Percentiles rank a stretch among this genome's conserved stretches.
Evolutionary conservation across 495 filamentous ascomycete species (phyloP).

Genomic region (Hyaloscypha variabilis): DNA sequence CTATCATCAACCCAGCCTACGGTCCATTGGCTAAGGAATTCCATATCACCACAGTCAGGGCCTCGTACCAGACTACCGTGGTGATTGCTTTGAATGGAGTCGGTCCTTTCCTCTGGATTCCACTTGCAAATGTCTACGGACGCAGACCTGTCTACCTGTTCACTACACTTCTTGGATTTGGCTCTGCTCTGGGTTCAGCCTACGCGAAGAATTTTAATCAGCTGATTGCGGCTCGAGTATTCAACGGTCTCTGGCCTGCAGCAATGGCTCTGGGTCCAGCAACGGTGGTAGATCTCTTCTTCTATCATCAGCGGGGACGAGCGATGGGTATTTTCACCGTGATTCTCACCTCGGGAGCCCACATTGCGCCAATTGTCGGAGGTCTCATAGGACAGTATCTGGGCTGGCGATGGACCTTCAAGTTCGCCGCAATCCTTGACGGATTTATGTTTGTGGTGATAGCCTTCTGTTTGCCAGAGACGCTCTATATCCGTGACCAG

Average conservation of each 20-base stretch:
- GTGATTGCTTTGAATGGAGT: slow-evolving; percentile 1
- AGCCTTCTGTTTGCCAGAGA: slow-evolving; percentile 1
- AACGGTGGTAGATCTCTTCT: slow-evolving; percentile 4
- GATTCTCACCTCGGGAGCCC: not conserved
- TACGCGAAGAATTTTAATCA: not conserved
- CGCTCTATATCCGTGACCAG: slow-evolving; percentile 2
- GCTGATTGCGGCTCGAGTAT: slow-evolving; percentile 7
- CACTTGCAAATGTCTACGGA: slow-evolving; percentile 7
- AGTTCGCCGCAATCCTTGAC: slow-evolving; percentile 1
- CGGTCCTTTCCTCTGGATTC: slow-evolving; percentile 1
- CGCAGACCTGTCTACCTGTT: slow-evolving; percentile 2
- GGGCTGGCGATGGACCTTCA: not conserved
- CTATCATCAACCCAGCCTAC: slow-evolving; percentile 2
- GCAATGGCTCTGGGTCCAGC: slow-evolving; percentile 7
- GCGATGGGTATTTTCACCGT: slow-evolving; percentile 7
- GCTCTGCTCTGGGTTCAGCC: not conserved
- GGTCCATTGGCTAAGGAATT: not conserved
- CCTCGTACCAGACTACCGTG: slow-evolving; percentile 7
- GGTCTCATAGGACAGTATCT: not conserved
- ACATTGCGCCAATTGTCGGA: slow-evolving; percentile 3
- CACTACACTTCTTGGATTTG: slow-evolving; percentile 1
- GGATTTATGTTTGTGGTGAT: not conserved
- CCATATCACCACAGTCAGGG: not conserved
- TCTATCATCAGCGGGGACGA: slow-evolving; percentile 8
- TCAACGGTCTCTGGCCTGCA: slow-evolving; percentile 1